Base-by-base conservation (phyloP, 1,139 yeast genomes). In the Taphrina confusa region DNA sequence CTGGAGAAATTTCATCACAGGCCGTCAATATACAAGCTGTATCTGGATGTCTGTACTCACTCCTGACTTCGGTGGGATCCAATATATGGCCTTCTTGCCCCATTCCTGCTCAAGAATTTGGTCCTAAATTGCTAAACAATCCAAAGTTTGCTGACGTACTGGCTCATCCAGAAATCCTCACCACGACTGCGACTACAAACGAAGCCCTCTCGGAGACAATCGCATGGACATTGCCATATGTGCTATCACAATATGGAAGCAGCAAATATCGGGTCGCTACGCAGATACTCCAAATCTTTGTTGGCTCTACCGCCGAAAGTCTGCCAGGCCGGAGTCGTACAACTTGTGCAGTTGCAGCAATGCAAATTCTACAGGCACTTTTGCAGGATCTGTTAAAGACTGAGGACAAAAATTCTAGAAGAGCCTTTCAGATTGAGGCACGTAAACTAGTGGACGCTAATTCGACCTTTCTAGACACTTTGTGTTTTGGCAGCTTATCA, bases 11-110 rank as follows among this genome's bases (percentile, higher is more conserved):
- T 11, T 65, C 64, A 16, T 34, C 63, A 2, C 63, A 49, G 9
- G 64, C 66, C 1, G 39, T 42, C 2, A 25, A 61, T 36, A 22
- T 65, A 12, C 52, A 61, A 23, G 57, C 60, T 4, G 33, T 66
- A 23, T 46, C 65, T 12, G 62, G 60, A 9, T 63, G 61, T 22
- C 61, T 66, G 14, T 14, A 49, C 5, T 27, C 37, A 6, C 56
- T 66, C 16, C 51, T 61, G 33, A 30, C 28, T 14, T 52, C 59
- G 1, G 50, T 66, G 2, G 67, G 64, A n/a, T 16, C 62, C 16
- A 65, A 66, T 12, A 58, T 64, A 18, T 67, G 69, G 69, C 33
- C 45, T 4, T 40, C 57, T 11, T 42, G 57, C 27, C 56, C 57
- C 14, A 44, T 59, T 11, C 54, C 58, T 11, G 57, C 61, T 27